Base-by-base conservation (phyloP, 257 asterid species). In the Marsdenia floribunda region DNA sequence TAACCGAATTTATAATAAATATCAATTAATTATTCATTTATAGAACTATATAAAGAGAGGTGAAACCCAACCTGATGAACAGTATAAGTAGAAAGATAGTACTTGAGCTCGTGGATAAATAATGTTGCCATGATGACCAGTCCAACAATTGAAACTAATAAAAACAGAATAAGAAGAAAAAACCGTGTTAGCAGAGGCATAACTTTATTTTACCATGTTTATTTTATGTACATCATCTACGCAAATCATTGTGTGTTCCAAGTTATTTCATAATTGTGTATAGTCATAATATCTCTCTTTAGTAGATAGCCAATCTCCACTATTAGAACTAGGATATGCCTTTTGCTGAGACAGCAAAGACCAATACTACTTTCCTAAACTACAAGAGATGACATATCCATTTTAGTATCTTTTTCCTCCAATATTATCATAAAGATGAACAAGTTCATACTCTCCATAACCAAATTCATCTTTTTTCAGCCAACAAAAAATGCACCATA, bases 61-160 rank as follows among this genome's bases (percentile, higher is more conserved):
- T 60, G 71, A 82, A 73, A 74, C 82, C 81, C 53, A 64, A 95
- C 99, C 99, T 95, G 89, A 79, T 95, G 97, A 66, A 95, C 90
- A 50, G 92, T 90, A 79, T 84, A 84, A 5, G 96, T 95, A 53
- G 92, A 82, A 65, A 95, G 92, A 85, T 95, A 92, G 85, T 90
- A 95, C 73, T 87, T 85, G 83, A 95, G 83, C 82, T 95, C 99
- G 19, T 95, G 99, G 81, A 95, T 70, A 83, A 95, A 95, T 85
- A 95, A 80, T 21, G 96, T 89, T 70, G 89, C 96, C 92, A 95
- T 95, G 88, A 95, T 89, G 67, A 77, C 86, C 83, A 92, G 82
- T 77, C 99, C 99, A 76, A 95, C 63, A 80, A 95, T 80, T 68
- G 99, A 95, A 74, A 95, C 99, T 95, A 76, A 72, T 47, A 68